Conservation (phyloP, 2,329 filamentous ascomycete species). For the Epichloe baconii region DNA sequence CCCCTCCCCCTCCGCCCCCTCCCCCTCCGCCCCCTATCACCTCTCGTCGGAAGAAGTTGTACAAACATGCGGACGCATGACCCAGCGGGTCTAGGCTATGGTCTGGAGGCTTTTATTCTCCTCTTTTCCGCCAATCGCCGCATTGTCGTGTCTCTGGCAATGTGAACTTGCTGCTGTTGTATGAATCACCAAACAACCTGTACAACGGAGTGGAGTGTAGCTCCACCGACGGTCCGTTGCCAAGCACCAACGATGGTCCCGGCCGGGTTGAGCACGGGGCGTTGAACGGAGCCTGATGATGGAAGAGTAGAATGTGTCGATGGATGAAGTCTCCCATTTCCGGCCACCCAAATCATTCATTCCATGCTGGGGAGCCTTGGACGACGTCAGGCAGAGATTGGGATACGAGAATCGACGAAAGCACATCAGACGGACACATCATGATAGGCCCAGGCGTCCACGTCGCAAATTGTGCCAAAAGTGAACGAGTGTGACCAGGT, state of each 20-base stretch:
- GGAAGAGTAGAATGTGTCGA: not conserved
- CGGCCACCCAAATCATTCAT: not conserved
- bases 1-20: not conserved
- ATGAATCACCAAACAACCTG: not conserved
- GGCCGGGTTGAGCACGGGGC: not conserved
- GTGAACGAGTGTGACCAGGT: not conserved
- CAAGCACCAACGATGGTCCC: not conserved
- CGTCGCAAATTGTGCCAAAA: not conserved
- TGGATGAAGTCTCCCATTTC: not conserved
- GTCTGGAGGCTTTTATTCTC: not conserved
- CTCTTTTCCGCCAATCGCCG: not conserved
- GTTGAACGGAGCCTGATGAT: not conserved
- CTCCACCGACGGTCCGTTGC: not conserved
- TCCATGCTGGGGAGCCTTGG: no score
- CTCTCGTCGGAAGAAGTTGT: conserved; percentile 1
- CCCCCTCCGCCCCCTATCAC: not conserved
- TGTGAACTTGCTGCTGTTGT: not conserved
- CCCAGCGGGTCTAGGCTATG: not conserved
- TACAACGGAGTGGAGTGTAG: not conserved
- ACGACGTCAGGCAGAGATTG: no score
- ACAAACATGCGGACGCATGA: not conserved
- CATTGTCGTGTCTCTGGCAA: not conserved
- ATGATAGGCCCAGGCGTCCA: not conserved
- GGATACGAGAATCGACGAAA: no score
- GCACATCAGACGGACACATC: no score